Base-by-base conservation (phyloP, 352 stramenopile species). In the Pythium oligandrum region DNA sequence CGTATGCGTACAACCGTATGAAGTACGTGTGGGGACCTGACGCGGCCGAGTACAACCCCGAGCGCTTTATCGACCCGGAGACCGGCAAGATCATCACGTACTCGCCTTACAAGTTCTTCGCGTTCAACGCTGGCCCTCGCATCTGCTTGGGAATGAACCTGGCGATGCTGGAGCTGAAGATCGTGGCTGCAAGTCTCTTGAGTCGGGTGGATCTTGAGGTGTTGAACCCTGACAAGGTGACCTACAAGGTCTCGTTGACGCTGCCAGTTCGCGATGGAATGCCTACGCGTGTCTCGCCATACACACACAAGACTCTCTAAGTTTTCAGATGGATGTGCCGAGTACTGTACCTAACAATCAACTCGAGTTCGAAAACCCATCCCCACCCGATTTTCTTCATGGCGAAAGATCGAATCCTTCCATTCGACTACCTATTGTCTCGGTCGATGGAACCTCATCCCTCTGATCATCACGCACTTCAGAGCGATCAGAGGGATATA, bases 151-250 rank as follows among this genome's bases (percentile, higher is more conserved):
- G 87, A 30, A 80, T 71, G 50, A 75, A 76, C 31, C 61, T 96
- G 0, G 86, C 87, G 12, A 83, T 94, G 64, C 57, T 93, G 2
- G 78, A 95, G 68, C 88, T 93, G 64, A 92, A 93, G 68, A 55
- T 93, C 42, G 68, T 88, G 10, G 53, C 86, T 8, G 58, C 68
- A 3, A 63, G 65, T 4, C 45, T 96, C 31, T 40, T 96, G 34
- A 64, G 63, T 35, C 79, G 78, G 40, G 93, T 90, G 33, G 51
- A 75, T 30, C 49, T 94, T 9, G 33, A 72, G 32, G 40, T 83
- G 6, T 12, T 66, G 32, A 55, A 68, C 3, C 53, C 55, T 0
- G 53, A 83, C 36, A 17, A 56, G 0, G 51, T 83, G 43, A 81
- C 62, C 47, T 86, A 79, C 61, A 70, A 70, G 12, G 43, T 69